A percentile compares a stretch with the other conserved stretches of the same genome.
Evolutionary conservation across 495 filamentous ascomycete species (phyloP).

Genomic region (Collariella sp.): DNA sequence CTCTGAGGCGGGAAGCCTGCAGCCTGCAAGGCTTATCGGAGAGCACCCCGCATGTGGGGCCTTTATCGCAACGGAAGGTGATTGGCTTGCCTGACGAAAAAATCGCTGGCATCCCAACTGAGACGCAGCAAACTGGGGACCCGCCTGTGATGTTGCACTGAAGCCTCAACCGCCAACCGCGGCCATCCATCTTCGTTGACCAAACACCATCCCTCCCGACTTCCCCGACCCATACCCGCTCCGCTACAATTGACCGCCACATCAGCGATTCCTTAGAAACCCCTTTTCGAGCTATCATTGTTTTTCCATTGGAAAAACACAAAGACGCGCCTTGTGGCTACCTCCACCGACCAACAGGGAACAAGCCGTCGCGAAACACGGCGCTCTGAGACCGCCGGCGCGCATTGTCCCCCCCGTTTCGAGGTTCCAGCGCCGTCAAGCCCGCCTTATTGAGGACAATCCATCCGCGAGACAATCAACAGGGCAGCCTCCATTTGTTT

Average conservation of each 20-base stretch:
- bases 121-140: slow-evolving; percentile 12
- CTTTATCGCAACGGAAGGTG: slow-evolving; percentile 7
- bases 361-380: slow-evolving; percentile 7
- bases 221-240: too few relatives aligned
- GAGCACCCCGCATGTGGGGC: slow-evolving; percentile 13
- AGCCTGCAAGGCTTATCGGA: not conserved
- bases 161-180: not conserved
- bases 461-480: slow-evolving; percentile 1
- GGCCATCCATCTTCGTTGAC: not conserved
- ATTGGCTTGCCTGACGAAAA: slow-evolving; percentile 22
- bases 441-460: slow-evolving; percentile 1
- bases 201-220: not conserved
- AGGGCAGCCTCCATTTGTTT: not conserved
- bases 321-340: not conserved
- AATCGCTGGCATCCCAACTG: slow-evolving; percentile 10
- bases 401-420: slow-evolving; percentile 8
- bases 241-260: not conserved
- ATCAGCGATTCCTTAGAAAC: too few relatives aligned
- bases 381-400: not conserved
- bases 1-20: too few relatives aligned
- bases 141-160: slow-evolving; percentile 3
- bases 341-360: slow-evolving; percentile 5
- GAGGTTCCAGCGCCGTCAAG: slow-evolving; percentile 6
- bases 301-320: not conserved
- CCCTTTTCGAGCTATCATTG: too few relatives aligned